phyloP scores from a whole-genome alignment of 2,329 filamentous ascomycete species.

The Mycosphaerella sp. region DNA sequence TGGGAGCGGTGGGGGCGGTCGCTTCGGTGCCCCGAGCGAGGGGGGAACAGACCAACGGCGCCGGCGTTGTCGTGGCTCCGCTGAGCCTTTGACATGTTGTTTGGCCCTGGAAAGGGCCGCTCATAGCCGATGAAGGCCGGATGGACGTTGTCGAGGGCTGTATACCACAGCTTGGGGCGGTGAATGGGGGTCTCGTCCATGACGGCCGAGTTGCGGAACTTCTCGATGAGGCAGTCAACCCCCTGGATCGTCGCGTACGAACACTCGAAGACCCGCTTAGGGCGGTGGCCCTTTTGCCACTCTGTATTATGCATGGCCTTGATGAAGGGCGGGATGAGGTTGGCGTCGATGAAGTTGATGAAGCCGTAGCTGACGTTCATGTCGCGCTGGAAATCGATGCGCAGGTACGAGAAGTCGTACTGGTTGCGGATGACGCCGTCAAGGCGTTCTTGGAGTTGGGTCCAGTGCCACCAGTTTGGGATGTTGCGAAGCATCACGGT shows the following conservation, averaged over 20 bases:
- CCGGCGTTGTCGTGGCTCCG: conserved; percentile 81
- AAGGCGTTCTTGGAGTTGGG: conserved; percentile 63
- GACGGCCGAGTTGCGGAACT: conserved; percentile 94
- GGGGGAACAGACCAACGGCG: conserved; percentile 79
- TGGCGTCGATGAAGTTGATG: conserved; percentile 81
- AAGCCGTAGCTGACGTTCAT: conserved; percentile 90
- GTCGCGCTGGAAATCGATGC: conserved; percentile 56
- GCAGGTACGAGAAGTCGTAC: conserved; percentile 92
- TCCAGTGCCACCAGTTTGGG: conserved; percentile 74
- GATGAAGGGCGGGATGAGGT: conserved; percentile 58
- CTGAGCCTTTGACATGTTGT: conserved; percentile 83
- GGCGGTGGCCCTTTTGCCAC: conserved; percentile 59
- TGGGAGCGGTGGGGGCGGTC: conserved; percentile 69
- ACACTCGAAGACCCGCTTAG: conserved; percentile 75
- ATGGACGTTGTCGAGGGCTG: conserved; percentile 34
- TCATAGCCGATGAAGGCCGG: conserved; percentile 59
- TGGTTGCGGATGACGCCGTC: conserved; percentile 72
- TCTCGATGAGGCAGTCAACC: conserved; percentile 81
- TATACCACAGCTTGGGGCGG: conserved; percentile 71
- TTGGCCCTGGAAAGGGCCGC: conserved; percentile 67
- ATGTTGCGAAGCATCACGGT: conserved; percentile 87
- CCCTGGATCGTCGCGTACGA: conserved; percentile 98
- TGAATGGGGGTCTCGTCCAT: conserved; percentile 81
- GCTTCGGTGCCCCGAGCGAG: conserved; percentile 62
- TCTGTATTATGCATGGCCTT: conserved; percentile 12